Base-by-base conservation (phyloP, 805 yeast genomes). In the Starmerella apis region DNA sequence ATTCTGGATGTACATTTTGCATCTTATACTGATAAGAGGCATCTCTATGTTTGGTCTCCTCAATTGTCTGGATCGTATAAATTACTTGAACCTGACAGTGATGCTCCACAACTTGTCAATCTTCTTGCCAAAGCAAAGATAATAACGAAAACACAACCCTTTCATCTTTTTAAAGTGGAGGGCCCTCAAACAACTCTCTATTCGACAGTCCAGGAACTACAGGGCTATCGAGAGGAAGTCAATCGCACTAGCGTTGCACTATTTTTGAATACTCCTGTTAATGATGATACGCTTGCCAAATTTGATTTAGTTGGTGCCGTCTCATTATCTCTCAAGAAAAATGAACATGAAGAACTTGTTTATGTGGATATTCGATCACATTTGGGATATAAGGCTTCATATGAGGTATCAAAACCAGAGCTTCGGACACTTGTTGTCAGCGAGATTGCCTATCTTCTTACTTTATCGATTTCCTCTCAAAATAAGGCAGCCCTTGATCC, bases 121-220 rank as follows among this genome's bases (percentile, higher is more conserved):
- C 66, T 79, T 32, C 62, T 81, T 5, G 77, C 79, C 51, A 81
- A 84, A 62, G 83, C 94, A 0, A 78, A 77, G 53, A 75, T 86
- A 19, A 70, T 88, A 48, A 78, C 79, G 61, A 88, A 90, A 61
- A 75, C 80, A 1, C 83, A 86, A 43, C 88, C 95, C 3, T 86
- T 88, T 66, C 96, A 88, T 67, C 67, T 90, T 28, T 90, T 90
- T 71, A 78, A 75, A 32, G 70, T 77, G 3, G 55, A 59, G 8
- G 50, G 56, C 2, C 57, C 61, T 3, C 60, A 59, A 25, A 54
- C 64, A 14, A 50, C 58, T 13, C 54, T 53, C 53, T 67, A 54
- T 50, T 61, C 67, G 8, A 58, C 71, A 0, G 71, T 68, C 1
- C 71, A 68, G 35, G 71, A 68, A 43, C 35, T 63, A 10, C 58